Percentiles rank a stretch among this genome's conserved stretches.
phyloP scores from a whole-genome alignment of 106 monocot genomes.

The Dioscorea zingiberensis region DNA sequence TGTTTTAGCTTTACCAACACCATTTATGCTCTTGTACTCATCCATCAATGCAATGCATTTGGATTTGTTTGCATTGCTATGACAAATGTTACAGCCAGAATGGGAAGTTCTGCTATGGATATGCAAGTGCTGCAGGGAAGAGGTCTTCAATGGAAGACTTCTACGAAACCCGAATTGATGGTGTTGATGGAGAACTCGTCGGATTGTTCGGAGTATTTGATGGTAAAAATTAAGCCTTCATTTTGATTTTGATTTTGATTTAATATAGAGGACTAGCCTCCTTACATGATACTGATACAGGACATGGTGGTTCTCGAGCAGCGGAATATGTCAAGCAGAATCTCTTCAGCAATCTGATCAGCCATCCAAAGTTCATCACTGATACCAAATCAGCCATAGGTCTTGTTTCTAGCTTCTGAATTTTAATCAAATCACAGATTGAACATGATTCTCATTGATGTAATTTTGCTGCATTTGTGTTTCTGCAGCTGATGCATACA shows the following conservation, averaged over 20 bases:
- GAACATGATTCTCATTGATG: not conserved
- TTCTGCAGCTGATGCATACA: constrained; percentile 56
- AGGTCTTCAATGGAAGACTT: constrained; percentile 56
- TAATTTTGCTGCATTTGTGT: not conserved
- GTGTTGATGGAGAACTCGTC: constrained; percentile 41
- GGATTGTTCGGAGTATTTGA: constrained; percentile 50
- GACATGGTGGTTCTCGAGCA: constrained; percentile 69
- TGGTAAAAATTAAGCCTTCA: constrained; percentile 29
- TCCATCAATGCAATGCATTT: too few relatives aligned
- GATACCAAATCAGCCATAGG: constrained; percentile 78
- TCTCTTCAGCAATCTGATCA: constrained; percentile 74
- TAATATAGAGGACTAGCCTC: too few relatives aligned
- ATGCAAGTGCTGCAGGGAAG: constrained; percentile 43
- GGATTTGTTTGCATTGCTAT: too few relatives aligned
- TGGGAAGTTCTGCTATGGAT: constrained; percentile 52
- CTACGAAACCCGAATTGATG: constrained; percentile 43
- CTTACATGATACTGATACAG: constrained; percentile 8
- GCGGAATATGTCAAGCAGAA: constrained; percentile 68
- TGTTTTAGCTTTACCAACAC: too few relatives aligned
- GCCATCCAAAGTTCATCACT: constrained; percentile 52
- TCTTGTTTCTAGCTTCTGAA: not conserved
- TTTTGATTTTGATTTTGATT: too few relatives aligned
- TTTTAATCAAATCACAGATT: not conserved
- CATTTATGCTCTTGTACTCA: too few relatives aligned
- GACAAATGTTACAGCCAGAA: constrained; percentile 23